Evolutionary conservation across 192 early-diverging fungal species (phyloP), one percentile per base, ranked within the genome.

Genomic region (Radiomyces spectabilis): DNA sequence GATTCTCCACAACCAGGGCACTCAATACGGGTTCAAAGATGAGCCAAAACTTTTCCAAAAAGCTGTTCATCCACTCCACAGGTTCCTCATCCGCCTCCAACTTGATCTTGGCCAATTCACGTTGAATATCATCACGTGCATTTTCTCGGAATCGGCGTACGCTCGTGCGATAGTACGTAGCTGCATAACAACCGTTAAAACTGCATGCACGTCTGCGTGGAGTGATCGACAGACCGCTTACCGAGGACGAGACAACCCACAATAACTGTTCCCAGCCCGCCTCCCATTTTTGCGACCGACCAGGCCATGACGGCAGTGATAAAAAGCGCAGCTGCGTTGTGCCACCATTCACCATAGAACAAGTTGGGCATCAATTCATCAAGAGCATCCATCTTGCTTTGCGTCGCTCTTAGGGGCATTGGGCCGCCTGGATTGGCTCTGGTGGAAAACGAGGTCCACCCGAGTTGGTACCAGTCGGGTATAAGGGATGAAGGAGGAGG

Each of bases 1-100:
- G 76, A 30, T 62, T 73, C 31, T 78, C 75, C 13, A 82, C 69
- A 16, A 90, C 77, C 35, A 73, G 75, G 34, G 72, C 80, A 42
- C 79, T 77, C 38, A 92, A 68, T 9, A 74, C 77, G n/a, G 88
- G 87, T 69, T 92, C 89, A 55, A 80, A 89, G 53, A 80, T 83
- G 15, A 82, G 53, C 89, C 89, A 92, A 65, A 87, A 90, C 29
- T 76, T 70, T 5, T 59, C 61, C 24, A 86, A 55, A 61, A 89
- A 86, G 58, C 73, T 72, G 65, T 91, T 91, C 26, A 91, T 55
- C 89, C 89, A 91, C 21, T 88, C 83, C 15, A 82, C 85, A 39
- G 76, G 73, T 62, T 84, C 81, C 35, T 78, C 64, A 16, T 71
- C 73, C 5, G 63, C 59, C 6, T 71, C 79, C 12, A 83, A 59